phyloP scores from a whole-genome alignment of 2,329 filamentous ascomycete species.

The Sarocladium brachiariae region DNA sequence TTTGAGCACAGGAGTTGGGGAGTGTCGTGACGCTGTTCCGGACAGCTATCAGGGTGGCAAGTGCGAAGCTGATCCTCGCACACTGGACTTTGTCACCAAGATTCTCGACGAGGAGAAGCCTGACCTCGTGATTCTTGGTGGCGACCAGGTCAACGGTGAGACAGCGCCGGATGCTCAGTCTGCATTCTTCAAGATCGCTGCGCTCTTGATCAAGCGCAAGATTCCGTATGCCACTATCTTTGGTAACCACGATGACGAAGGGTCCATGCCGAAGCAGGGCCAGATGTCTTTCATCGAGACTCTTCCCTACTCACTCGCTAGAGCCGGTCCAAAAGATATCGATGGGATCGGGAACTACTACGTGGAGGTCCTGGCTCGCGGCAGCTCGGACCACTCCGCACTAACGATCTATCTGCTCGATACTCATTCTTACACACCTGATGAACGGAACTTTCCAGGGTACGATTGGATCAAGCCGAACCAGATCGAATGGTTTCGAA shows the following conservation, averaged over 20 bases:
- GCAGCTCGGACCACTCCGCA: conserved; percentile 76
- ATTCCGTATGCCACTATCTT: conserved; percentile 94
- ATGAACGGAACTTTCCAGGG: conserved; percentile 80
- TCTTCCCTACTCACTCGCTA: conserved; percentile 83
- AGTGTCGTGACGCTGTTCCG: conserved; percentile 81
- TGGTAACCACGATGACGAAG: conserved; percentile 96
- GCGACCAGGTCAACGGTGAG: conserved; percentile 93
- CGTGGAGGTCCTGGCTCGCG: conserved; percentile 79
- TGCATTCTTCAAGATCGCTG: conserved; percentile 88
- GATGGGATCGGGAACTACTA: conserved; percentile 94
- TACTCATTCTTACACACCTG: conserved; percentile 84
- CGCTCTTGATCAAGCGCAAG: conserved; percentile 75
- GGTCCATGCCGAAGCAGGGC: conserved; percentile 64
- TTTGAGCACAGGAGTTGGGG: conserved; percentile 80
- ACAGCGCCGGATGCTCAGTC: conserved; percentile 87
- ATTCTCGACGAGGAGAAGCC: conserved; percentile 90
- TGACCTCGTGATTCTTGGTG: conserved; percentile 83
- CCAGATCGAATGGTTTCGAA: conserved; percentile 91
- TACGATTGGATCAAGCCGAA: conserved; percentile 96
- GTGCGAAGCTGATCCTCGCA: conserved; percentile 88
- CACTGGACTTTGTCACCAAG: conserved; percentile 77
- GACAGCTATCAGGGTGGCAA: conserved; percentile 62
- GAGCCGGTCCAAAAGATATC: conserved; percentile 72
- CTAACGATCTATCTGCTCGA: conserved; percentile 93
- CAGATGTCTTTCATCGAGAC: conserved; percentile 84